phyloP scores from a whole-genome alignment of 2,329 filamentous ascomycete genomes.

The Pseudocercospora musae region DNA sequence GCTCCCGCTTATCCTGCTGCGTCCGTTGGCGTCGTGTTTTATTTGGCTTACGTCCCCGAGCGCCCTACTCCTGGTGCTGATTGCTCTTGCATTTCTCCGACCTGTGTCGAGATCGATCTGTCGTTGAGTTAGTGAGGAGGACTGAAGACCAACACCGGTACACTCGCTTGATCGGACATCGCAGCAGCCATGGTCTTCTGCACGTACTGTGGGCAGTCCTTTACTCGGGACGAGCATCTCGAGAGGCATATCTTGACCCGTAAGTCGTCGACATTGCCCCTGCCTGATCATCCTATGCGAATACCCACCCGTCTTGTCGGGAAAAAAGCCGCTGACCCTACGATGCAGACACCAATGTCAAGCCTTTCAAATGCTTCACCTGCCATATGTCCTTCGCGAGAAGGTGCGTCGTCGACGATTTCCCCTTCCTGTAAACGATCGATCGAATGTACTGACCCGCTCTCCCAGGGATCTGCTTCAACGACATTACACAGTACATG shows the following conservation, averaged over 20 bases:
- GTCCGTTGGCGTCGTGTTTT: slow-evolving; percentile 15
- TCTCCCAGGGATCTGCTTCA: slow-evolving; percentile 47
- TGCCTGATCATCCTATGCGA: not conserved
- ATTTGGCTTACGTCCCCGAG: slow-evolving; percentile 16
- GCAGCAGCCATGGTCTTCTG: slow-evolving; percentile 49
- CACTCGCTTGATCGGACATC: not conserved
- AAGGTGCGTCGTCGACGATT: slow-evolving; percentile 40
- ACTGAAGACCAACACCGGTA: not conserved
- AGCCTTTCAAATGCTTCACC: slow-evolving; percentile 54
- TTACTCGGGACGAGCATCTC: slow-evolving; percentile 52
- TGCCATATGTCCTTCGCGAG: slow-evolving; percentile 55
- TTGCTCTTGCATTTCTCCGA: slow-evolving; percentile 17
- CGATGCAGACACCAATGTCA: slow-evolving; percentile 50
- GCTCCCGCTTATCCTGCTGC: slow-evolving; percentile 16
- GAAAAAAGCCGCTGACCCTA: slow-evolving; percentile 6
- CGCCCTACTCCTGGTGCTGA: slow-evolving; percentile 9
- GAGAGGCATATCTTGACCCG: slow-evolving; percentile 53
- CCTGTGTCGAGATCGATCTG: slow-evolving; percentile 4
- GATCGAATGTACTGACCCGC: slow-evolving; percentile 11
- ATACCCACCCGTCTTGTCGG: not conserved
- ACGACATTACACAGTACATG: slow-evolving; percentile 52
- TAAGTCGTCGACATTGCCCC: slow-evolving; percentile 33
- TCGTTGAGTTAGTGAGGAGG: not conserved
- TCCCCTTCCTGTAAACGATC: slow-evolving; percentile 3
- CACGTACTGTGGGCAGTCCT: slow-evolving; percentile 53